These are phyloP conservation scores for Lactuca saligna DNA, from an alignment of 129 eudicot species.

Conservation along the genomic window DNA sequence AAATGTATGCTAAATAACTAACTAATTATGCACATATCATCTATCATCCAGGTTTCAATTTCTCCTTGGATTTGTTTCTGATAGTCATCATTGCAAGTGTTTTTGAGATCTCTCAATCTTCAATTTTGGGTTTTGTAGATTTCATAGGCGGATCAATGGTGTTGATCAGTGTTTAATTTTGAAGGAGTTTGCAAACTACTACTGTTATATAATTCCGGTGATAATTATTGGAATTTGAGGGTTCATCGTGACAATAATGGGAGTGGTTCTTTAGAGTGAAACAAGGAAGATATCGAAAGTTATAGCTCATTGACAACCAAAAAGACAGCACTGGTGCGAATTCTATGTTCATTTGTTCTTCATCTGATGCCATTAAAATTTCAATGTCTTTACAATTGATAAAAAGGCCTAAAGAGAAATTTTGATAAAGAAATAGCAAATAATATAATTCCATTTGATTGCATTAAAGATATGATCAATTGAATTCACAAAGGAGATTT, in stretches of 20 bases:
- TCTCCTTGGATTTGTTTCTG: too few relatives aligned
- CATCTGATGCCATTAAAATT: constrained; percentile 22
- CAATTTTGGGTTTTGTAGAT: too few relatives aligned
- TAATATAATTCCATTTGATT: constrained; percentile 39
- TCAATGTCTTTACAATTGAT: constrained; percentile 15
- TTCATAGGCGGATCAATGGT: too few relatives aligned
- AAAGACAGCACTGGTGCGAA: constrained; percentile 29
- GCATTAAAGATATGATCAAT: constrained; percentile 40
- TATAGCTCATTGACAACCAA: constrained; percentile 58
- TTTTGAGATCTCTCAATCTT: too few relatives aligned
- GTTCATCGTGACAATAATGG: constrained; percentile 69
- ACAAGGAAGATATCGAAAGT: constrained; percentile 68
- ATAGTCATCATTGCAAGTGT: too few relatives aligned
- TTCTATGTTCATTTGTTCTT: constrained; percentile 35
- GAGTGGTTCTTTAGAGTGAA: constrained; percentile 84
- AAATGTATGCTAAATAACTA: too few relatives aligned
- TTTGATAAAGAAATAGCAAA: constrained; percentile 30
- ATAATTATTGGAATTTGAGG: constrained; percentile 79
- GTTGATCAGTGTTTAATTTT: constrained; percentile 53
- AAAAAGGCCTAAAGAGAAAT: constrained; percentile 17
- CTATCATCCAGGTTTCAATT: too few relatives aligned
- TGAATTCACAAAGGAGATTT: constrained; percentile 9
- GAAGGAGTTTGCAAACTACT: too few relatives aligned
- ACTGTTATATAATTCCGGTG: too few relatives aligned
- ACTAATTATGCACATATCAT: too few relatives aligned